phyloP scores from a whole-genome alignment of 179 eudicot species.

The Vitellaria paradoxa region DNA sequence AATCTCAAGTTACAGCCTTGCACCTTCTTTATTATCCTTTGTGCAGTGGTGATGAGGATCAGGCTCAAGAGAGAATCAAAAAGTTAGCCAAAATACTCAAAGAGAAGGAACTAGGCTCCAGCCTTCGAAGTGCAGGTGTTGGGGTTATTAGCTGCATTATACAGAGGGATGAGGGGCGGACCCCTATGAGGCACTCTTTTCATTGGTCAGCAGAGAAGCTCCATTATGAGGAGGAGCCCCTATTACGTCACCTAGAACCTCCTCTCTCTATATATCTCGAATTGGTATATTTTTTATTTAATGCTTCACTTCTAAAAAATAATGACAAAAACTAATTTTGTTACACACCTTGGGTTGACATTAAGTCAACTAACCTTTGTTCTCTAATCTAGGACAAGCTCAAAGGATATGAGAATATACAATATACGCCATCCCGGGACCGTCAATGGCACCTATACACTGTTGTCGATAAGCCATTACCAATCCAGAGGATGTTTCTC shows the following conservation, averaged over 20 bases:
- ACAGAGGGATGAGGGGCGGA: constrained; percentile 98
- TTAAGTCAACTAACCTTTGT: constrained; percentile 9
- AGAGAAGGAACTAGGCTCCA: constrained; percentile 85
- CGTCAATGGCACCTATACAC: constrained; percentile 99
- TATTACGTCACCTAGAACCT: constrained; percentile 95
- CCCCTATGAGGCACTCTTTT: constrained; percentile 98
- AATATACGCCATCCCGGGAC: constrained; percentile 93
- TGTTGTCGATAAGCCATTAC: constrained; percentile 70
- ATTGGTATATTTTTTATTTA: constrained; percentile 48
- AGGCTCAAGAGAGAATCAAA: constrained; percentile 97
- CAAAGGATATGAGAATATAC: constrained; percentile 70
- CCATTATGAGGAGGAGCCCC: constrained; percentile 83
- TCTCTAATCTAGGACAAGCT: constrained; percentile 73
- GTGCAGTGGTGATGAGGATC: constrained; percentile 99
- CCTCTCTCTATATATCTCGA: constrained; percentile 97
- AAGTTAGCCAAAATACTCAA: constrained; percentile 84
- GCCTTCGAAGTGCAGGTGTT: constrained; percentile 78
- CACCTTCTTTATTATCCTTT: background rate
- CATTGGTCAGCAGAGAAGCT: constrained; percentile 83
- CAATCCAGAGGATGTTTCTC: constrained; percentile 86
- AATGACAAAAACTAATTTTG: background rate
- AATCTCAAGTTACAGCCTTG: constrained; percentile 3
- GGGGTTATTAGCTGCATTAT: constrained; percentile 95
- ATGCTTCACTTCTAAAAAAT: constrained; percentile 5
- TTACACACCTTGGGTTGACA: constrained; percentile 13